Percentiles rank a stretch among this genome's conserved stretches.
phyloP scores from a whole-genome alignment of 257 asterid genomes.

The Petunia secreta region DNA sequence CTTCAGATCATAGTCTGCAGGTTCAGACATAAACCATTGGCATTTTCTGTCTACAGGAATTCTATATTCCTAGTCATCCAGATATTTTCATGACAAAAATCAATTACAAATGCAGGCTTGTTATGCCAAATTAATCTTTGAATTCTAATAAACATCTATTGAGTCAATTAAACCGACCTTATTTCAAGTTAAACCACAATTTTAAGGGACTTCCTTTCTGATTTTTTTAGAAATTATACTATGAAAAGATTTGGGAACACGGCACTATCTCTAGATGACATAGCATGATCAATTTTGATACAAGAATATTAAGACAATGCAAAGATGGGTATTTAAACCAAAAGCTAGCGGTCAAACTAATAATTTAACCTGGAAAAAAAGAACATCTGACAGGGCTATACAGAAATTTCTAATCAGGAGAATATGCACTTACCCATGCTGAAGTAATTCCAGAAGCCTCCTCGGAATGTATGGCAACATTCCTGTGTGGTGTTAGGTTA shows the following conservation, averaged over 20 bases:
- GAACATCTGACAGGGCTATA: neutral
- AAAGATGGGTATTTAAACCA: neutral
- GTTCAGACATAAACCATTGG: neutral
- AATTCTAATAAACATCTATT: neutral
- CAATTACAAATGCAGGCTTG: neutral
- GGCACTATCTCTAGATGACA: slow-evolving; percentile 1
- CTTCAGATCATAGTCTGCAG: slow-evolving; percentile 3
- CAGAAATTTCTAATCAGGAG: neutral
- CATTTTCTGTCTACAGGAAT: neutral
- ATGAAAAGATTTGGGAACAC: neutral
- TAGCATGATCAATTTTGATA: neutral
- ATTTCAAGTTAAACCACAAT: neutral
- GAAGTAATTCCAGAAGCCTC: slow-evolving; percentile 65
- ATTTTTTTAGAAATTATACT: neutral
- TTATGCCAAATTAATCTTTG: neutral
- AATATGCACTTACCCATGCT: slow-evolving; percentile 53
- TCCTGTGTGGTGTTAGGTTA: slow-evolving; percentile 37
- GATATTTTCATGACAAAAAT: neutral
- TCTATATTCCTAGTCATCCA: neutral
- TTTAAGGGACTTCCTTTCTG: neutral
- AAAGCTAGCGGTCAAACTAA: neutral
- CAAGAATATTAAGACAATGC: neutral
- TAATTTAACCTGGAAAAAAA: neutral
- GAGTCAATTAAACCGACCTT: neutral
- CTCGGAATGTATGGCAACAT: slow-evolving; percentile 51